A percentile compares a stretch with the other conserved stretches of the same genome.
These are phyloP conservation scores for Prunus dulcis DNA, from an alignment of 306 rosid genomes.

Conservation along the genomic window DNA sequence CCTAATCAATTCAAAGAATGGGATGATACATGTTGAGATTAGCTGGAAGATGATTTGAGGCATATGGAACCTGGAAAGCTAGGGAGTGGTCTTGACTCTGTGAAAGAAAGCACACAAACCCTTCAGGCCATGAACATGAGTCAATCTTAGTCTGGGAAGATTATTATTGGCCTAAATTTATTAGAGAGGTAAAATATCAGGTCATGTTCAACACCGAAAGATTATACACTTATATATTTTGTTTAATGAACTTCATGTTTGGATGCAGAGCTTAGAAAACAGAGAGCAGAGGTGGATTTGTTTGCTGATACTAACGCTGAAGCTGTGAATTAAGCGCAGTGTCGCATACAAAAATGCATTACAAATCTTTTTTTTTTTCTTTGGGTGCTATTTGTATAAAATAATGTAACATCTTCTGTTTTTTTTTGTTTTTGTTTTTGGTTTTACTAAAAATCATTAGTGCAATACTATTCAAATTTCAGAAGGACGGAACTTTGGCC, in stretches of 20 bases:
- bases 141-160: background rate
- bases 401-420: background rate
- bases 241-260: background rate
- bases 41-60: slow-evolving; percentile 54
- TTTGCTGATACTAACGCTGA: background rate
- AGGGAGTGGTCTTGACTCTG: background rate
- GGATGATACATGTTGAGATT: slow-evolving; percentile 66
- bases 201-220: background rate
- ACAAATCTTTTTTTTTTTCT: background rate
- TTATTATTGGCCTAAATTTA: background rate
- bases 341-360: background rate
- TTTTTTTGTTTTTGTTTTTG: background rate
- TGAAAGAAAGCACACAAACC: background rate
- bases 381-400: background rate
- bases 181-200: background rate
- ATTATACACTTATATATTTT: background rate
- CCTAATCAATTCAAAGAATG: slow-evolving; percentile 79
- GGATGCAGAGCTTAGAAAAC: background rate
- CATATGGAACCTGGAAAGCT: background rate
- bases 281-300: background rate
- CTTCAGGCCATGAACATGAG: no score
- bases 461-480: no score
- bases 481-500: no score
- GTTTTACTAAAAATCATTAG: no score
- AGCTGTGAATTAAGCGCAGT: background rate